phyloP scores from a whole-genome alignment of 768 basidiomycete species.

The Amanita inopinata region DNA sequence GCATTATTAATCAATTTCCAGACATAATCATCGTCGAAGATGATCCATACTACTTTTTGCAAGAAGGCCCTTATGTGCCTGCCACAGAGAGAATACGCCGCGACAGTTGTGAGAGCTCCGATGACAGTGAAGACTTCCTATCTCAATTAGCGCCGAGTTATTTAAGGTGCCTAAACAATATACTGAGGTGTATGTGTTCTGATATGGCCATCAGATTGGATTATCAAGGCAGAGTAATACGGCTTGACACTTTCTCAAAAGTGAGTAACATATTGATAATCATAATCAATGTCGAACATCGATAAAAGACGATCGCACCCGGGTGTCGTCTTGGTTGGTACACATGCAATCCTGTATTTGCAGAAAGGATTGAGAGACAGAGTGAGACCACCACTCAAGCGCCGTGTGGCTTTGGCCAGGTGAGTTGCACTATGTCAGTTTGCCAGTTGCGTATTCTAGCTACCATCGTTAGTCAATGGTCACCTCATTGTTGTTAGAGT shows the following conservation, averaged over 20 bases:
- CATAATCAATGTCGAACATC: background rate
- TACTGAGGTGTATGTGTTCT: background rate
- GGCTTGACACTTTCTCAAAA: constrained; percentile 76
- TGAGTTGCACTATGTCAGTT: constrained; percentile 14
- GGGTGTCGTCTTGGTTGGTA: constrained; percentile 75
- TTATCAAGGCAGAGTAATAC: constrained; percentile 75
- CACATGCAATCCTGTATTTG: constrained; percentile 67
- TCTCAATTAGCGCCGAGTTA: constrained; percentile 54
- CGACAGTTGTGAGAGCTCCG: constrained; percentile 8
- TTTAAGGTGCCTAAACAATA: constrained; percentile 30
- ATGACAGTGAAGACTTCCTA: constrained; percentile 35
- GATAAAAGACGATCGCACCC: constrained; percentile 58
- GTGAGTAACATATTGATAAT: constrained; percentile 18
- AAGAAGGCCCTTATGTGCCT: constrained; percentile 46
- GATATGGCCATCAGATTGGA: constrained; percentile 37
- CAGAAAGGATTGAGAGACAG: constrained; percentile 62
- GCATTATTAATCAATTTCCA: constrained; percentile 14
- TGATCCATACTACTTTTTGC: constrained; percentile 74
- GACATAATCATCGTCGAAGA: constrained; percentile 78
- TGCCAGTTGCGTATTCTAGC: background rate
- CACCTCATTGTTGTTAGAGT: constrained; percentile 48
- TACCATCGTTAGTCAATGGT: constrained; percentile 32
- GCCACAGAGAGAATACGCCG: constrained; percentile 23
- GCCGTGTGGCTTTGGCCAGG: constrained; percentile 67
- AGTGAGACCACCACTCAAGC: constrained; percentile 61